Evolutionary conservation across 345 rosid species (phyloP).

Genomic region (Citrus hindsii): DNA sequence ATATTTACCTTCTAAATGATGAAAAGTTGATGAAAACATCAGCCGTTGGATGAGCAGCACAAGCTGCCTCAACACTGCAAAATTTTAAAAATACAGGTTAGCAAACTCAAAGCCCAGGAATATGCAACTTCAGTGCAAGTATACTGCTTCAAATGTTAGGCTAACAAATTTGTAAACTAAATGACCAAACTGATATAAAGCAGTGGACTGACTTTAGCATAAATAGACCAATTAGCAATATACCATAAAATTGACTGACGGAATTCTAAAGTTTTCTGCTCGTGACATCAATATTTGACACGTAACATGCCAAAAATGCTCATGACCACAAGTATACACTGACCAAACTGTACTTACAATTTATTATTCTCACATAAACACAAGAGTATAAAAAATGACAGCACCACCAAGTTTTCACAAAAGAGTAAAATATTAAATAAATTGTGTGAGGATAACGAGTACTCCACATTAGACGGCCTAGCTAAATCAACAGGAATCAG

Average conservation of each 20-base stretch:
- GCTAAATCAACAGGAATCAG: neutral
- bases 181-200: neutral
- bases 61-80: constrained; percentile 92
- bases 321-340: neutral
- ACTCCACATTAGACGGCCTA: neutral
- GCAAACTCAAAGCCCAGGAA: constrained; percentile 6
- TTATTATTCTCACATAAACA: neutral
- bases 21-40: constrained; percentile 97
- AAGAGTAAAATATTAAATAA: neutral
- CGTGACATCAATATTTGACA: neutral
- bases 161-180: neutral
- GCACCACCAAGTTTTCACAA: neutral
- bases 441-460: neutral
- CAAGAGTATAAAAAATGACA: too few relatives aligned
- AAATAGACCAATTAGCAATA: neutral
- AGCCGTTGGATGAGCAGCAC: constrained; percentile 90
- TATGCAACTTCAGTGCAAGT: neutral
- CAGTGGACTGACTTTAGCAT: neutral
- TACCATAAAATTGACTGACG: neutral
- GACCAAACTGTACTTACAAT: neutral
- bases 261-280: neutral
- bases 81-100: constrained; percentile 13
- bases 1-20: constrained; percentile 75
- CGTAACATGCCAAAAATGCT: neutral
- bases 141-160: neutral